These are phyloP conservation scores for Penicillium sp. DNA, from an alignment of 2,329 filamentous ascomycete genomes.

Conservation along the genomic window DNA sequence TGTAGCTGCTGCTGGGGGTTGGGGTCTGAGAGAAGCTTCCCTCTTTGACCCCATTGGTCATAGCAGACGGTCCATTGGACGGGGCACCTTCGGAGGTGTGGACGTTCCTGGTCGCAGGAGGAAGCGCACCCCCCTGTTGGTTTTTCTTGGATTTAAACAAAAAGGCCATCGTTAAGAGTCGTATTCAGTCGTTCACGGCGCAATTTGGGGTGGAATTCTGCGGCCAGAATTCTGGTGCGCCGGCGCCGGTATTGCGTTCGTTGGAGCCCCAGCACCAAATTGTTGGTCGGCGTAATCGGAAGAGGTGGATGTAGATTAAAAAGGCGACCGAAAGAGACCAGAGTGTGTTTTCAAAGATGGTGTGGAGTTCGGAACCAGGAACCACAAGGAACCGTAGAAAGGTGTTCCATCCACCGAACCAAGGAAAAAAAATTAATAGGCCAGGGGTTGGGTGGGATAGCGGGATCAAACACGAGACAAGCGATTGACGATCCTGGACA, in stretches of 20 bases:
- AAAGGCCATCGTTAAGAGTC: slow-evolving; percentile 66
- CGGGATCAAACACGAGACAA: slow-evolving; percentile 7
- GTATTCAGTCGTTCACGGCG: slow-evolving; percentile 35
- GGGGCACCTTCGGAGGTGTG: slow-evolving; percentile 56
- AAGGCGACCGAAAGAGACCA: slow-evolving; percentile 12
- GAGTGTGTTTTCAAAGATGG: slow-evolving; percentile 17
- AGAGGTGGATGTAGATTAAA: slow-evolving; percentile 1
- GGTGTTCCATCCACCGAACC: slow-evolving; percentile 18
- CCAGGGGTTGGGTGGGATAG: slow-evolving; percentile 9
- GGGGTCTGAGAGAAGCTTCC: slow-evolving; percentile 54
- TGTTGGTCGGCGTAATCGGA: neutral
- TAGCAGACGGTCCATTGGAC: slow-evolving; percentile 42
- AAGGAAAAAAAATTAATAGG: slow-evolving; percentile 9
- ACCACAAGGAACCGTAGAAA: slow-evolving; percentile 23
- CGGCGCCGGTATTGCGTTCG: slow-evolving; percentile 11
- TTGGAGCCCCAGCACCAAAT: slow-evolving; percentile 1
- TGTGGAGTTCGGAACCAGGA: slow-evolving; percentile 27
- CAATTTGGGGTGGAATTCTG: slow-evolving; percentile 8
- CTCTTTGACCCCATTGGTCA: slow-evolving; percentile 49
- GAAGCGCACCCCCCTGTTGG: slow-evolving; percentile 56
- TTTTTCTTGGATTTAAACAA: slow-evolving; percentile 81
- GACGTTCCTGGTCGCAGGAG: slow-evolving; percentile 57
- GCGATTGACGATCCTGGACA: slow-evolving; percentile 9
- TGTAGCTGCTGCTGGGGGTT: slow-evolving; percentile 73
- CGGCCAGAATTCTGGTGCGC: slow-evolving; percentile 12